Base-by-base conservation (phyloP, 2,329 filamentous ascomycete genomes). In the Chaetothyriales sp. region DNA sequence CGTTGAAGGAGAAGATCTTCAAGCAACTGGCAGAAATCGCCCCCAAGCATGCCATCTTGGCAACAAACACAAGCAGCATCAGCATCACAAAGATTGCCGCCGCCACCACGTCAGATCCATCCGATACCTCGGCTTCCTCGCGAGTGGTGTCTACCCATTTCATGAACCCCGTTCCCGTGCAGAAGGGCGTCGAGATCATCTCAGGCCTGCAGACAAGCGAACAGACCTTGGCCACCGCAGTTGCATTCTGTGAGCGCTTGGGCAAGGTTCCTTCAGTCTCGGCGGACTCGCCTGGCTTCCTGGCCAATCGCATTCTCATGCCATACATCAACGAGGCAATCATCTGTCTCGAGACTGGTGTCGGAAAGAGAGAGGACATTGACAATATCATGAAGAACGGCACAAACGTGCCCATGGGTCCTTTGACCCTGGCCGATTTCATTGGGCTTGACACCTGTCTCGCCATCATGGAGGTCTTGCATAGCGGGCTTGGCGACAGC, bases 361-460 rank as follows among this genome's bases (percentile, higher is more conserved):
- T 98, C 0, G 92, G 92, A 18, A 77, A 79, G 57, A 83, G 85
- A 60, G 89, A 96, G 63, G 85, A 90, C 57, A 98, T 98, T 58
- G 92, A 98, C 64, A 82, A 78, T 57, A 98, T 98, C 62, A 98
- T 98, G 92, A 96, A 95, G 78, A 95, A 95, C 61, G 92, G 92
- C 46, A 98, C 92, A 19, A 95, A 95, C 64, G 92, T 98, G 43
- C 92, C 92, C 20, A 98, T 98, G 92, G 92, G 92, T 0, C 92
- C 92, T 8, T 73, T 98, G 58, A 83, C 88, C 62, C 71, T 98
- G 61, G 92, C 92, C 2, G 92, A 98, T 68, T 98, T 98, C 63
- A 96, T 98, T 62, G 92, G 92, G 6, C 75, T 98, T 44, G 92
- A 98, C 66, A 98, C 92, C 0, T 98, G 92, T 64, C 72, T 96